phyloP scores from a whole-genome alignment of 2,329 filamentous ascomycete genomes.

The Fusarium euwallaceae region DNA sequence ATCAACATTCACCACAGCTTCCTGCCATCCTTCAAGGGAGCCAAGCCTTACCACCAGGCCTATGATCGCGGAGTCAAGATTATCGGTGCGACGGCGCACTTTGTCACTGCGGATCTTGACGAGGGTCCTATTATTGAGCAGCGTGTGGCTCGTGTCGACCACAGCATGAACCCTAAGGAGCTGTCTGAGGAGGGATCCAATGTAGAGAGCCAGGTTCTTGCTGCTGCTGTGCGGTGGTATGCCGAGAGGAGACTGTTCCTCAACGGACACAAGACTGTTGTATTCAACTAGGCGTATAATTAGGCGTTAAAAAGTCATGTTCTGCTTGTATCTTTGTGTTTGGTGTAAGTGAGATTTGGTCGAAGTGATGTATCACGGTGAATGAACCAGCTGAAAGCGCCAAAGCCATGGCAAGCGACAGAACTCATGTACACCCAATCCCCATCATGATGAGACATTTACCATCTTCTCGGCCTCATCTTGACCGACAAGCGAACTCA shows the following conservation, averaged over 20 bases:
- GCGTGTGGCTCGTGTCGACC: slow-evolving; percentile 81
- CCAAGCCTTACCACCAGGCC: slow-evolving; percentile 89
- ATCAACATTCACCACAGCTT: slow-evolving; percentile 95
- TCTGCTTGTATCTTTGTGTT: background rate
- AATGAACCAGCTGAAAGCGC: background rate
- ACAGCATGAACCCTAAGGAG: slow-evolving; percentile 80
- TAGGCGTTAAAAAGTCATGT: slow-evolving; percentile 14
- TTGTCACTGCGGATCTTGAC: slow-evolving; percentile 86
- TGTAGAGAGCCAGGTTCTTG: slow-evolving; percentile 86
- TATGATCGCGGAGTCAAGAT: slow-evolving; percentile 91
- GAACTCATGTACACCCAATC: background rate
- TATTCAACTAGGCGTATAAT: slow-evolving; percentile 65
- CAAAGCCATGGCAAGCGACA: background rate
- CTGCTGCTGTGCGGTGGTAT: slow-evolving; percentile 86
- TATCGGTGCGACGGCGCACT: slow-evolving; percentile 87
- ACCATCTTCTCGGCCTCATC: background rate
- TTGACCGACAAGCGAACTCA: background rate
- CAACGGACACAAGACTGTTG: slow-evolving; percentile 84
- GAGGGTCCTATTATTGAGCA: slow-evolving; percentile 93
- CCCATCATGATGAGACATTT: background rate
- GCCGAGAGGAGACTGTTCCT: slow-evolving; percentile 82
- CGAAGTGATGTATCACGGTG: background rate
- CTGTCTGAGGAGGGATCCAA: slow-evolving; percentile 85
- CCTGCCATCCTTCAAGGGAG: slow-evolving; percentile 88
- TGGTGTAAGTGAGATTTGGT: background rate